Conservation (phyloP, 768 basidiomycete species). For the Suillus americanus region DNA sequence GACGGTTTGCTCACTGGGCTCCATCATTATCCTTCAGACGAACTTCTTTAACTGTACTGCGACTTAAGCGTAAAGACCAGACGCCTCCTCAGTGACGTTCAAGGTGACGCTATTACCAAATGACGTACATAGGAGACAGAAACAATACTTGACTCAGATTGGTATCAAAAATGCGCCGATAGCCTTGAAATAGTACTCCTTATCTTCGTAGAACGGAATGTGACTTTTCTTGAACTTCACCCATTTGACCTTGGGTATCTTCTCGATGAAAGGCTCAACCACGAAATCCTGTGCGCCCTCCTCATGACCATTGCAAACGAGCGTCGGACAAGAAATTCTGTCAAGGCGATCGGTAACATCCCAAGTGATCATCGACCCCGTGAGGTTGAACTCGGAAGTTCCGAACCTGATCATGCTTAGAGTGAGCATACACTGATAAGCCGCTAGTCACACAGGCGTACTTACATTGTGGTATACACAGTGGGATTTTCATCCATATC, state of each 20-base stretch:
- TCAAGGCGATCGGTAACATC: slow-evolving; percentile 42
- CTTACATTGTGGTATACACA: slow-evolving; percentile 34
- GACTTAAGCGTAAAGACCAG: neutral
- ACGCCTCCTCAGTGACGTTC: neutral
- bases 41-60: neutral
- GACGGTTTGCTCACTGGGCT: neutral
- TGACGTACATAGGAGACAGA: neutral
- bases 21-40: neutral
- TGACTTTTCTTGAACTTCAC: slow-evolving; percentile 31
- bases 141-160: neutral
- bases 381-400: slow-evolving; percentile 38
- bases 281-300: slow-evolving; percentile 39
- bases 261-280: slow-evolving; percentile 32
- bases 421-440: neutral
- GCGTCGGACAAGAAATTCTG: slow-evolving; percentile 37
- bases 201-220: slow-evolving; percentile 17
- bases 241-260: slow-evolving; percentile 36
- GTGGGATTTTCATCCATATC: slow-evolving; percentile 29
- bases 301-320: slow-evolving; percentile 38
- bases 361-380: slow-evolving; percentile 46
- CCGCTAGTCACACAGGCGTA: slow-evolving; percentile 6
- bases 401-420: slow-evolving; percentile 12
- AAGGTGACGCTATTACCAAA: too few relatives aligned
- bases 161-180: slow-evolving; percentile 12
- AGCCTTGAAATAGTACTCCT: slow-evolving; percentile 18